Base-by-base conservation (phyloP, 257 asterid species). In the Catharanthus roseus region DNA sequence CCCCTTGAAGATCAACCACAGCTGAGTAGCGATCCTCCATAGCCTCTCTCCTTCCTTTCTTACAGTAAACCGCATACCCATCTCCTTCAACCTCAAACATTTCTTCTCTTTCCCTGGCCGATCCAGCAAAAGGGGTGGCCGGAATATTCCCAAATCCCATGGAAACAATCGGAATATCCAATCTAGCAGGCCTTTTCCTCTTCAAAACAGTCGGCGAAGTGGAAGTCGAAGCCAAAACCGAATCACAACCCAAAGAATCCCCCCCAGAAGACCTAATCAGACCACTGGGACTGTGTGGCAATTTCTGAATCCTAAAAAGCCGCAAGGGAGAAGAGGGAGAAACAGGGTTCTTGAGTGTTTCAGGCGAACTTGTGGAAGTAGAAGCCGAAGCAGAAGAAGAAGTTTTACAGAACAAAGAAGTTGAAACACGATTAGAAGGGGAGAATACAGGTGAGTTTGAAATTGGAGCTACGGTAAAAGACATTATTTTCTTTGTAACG, bases 1-100 rank as follows among this genome's bases (percentile, higher is more conserved):
- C 86, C 9, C 85, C 88, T 53, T 85, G 84, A 77, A 77, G 68
- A 70, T 84, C 82, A 16, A 84, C 78, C 8, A 67, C 68, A 54
- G 95, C 96, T 21, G 97, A 87, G 79, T 77, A 89, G 19, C 97
- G 88, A 76, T 93, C 98, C 86, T 93, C 92, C 89, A 90, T 90
- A 34, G 75, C 75, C 39, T 85, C 95, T 68, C 97, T 88, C 83
- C 83, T 87, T 47, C 97, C 97, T 65, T 73, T 87, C 80, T 93
- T 93, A 81, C 96, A 93, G 60, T 85, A 93, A 58, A 90, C 96
- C 31, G 83, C 78, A 84, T 75, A 90, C 73, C 90, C 96, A 57
- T 93, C 89, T 13, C 89, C 93, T 38, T 89, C 95, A 74, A 65
- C 82, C 82, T 87, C 96, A 79, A 83, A 80, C 74, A 67, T 79